Percentiles rank a stretch among this genome's conserved stretches.
These are phyloP conservation scores for Cymbopogon citratus DNA, from an alignment of 176 grass and related monocot genomes.

Conservation along the genomic window DNA sequence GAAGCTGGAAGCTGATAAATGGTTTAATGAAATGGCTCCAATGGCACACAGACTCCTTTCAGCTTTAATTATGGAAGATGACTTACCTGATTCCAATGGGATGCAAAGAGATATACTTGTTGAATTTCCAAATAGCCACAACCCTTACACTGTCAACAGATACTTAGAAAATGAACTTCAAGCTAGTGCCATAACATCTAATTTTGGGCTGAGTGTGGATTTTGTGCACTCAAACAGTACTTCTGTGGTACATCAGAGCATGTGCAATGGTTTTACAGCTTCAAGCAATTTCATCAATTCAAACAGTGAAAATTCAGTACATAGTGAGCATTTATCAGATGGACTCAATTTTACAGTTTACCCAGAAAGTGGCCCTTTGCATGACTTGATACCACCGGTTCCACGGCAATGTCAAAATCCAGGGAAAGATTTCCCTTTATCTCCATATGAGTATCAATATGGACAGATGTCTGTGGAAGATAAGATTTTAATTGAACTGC, in stretches of 20 bases:
- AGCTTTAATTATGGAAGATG: constrained; percentile 68
- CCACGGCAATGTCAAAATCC: constrained; percentile 26
- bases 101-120: constrained; percentile 32
- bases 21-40: constrained; percentile 51
- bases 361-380: constrained; percentile 36
- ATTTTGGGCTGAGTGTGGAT: constrained; percentile 37
- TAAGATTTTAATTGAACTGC: constrained; percentile 74
- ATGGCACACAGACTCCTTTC: constrained; percentile 79
- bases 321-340: constrained; percentile 44
- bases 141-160: constrained; percentile 31
- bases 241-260: constrained; percentile 32
- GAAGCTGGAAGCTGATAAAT: constrained; percentile 39
- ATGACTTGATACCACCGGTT: constrained; percentile 31
- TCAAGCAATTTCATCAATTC: constrained; percentile 50
- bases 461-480: constrained; percentile 66
- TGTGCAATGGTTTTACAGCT: constrained; percentile 50
- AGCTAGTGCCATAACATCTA: constrained; percentile 27
- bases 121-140: constrained; percentile 37
- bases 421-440: constrained; percentile 29
- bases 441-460: constrained; percentile 57
- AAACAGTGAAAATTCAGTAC: constrained; percentile 29
- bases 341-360: constrained; percentile 21
- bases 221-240: constrained; percentile 36
- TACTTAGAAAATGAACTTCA: constrained; percentile 43
- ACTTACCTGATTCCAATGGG: constrained; percentile 27